These are phyloP conservation scores for Primulina tabacum DNA, from an alignment of 257 asterid species.

Conservation along the genomic window DNA sequence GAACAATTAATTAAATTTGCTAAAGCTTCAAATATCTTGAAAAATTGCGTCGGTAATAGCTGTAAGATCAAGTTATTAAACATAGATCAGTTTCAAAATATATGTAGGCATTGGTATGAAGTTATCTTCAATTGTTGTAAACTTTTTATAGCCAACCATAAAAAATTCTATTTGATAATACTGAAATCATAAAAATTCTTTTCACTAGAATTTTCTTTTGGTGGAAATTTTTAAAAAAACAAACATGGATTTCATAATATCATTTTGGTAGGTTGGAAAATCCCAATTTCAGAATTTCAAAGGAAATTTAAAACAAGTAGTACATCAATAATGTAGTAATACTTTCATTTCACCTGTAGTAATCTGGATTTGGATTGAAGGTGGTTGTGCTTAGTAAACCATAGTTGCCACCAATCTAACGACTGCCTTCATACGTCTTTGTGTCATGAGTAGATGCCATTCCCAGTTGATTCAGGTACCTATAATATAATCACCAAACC, in stretches of 20 bases:
- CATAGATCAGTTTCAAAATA: neutral
- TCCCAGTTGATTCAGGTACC: constrained; percentile 49
- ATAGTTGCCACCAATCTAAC: constrained; percentile 44
- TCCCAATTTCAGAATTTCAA: too few relatives aligned
- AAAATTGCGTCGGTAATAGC: neutral
- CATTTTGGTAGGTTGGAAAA: too few relatives aligned
- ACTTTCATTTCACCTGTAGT: constrained; percentile 38
- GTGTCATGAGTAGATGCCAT: constrained; percentile 31
- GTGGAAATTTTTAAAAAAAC: too few relatives aligned
- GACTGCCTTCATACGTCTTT: constrained; percentile 42
- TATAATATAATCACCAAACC: constrained; percentile 9
- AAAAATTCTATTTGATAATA: too few relatives aligned
- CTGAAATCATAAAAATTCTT: too few relatives aligned
- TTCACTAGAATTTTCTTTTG: too few relatives aligned
- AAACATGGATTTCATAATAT: too few relatives aligned
- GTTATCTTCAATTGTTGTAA: too few relatives aligned
- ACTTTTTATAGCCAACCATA: too few relatives aligned
- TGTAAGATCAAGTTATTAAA: neutral
- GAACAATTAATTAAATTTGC: neutral
- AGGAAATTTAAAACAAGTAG: neutral
- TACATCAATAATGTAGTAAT: neutral
- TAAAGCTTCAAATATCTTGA: neutral
- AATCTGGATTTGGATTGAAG: constrained; percentile 42
- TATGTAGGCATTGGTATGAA: too few relatives aligned
- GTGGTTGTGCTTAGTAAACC: constrained; percentile 40